Evolutionary conservation across 768 basidiomycete genomes (phyloP).

Genomic region (Agrocybe chaxingu): DNA sequence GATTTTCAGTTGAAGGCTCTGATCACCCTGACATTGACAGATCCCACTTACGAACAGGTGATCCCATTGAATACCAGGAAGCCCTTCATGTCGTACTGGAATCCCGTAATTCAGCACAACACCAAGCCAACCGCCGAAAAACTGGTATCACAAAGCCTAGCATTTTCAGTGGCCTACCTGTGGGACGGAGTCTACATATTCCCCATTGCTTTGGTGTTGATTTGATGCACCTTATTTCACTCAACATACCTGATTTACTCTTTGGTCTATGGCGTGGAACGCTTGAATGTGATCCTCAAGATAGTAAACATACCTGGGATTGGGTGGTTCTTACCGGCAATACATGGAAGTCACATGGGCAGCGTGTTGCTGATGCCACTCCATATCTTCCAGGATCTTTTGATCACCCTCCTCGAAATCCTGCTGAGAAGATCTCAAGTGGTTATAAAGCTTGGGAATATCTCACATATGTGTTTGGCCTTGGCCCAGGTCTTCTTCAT

Average conservation of each 20-base stretch:
- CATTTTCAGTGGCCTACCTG: slow-evolving; percentile 29
- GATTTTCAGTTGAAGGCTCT: slow-evolving; percentile 22
- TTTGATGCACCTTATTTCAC: slow-evolving; percentile 33
- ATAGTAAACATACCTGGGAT: slow-evolving; percentile 14
- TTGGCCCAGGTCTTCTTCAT: slow-evolving; percentile 28
- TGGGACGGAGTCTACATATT: slow-evolving; percentile 18
- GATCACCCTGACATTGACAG: slow-evolving; percentile 17
- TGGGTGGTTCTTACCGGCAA: slow-evolving; percentile 26
- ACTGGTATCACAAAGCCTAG: slow-evolving; percentile 34
- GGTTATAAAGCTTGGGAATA: slow-evolving; percentile 37
- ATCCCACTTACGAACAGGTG: background rate
- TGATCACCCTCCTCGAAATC: slow-evolving; percentile 24
- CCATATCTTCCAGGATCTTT: slow-evolving; percentile 23
- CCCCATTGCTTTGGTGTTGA: slow-evolving; percentile 32
- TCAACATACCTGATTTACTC: slow-evolving; percentile 35
- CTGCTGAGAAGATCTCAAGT: slow-evolving; percentile 14
- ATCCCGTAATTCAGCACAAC: background rate
- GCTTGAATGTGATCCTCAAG: slow-evolving; percentile 21
- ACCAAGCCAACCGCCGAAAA: slow-evolving; percentile 13
- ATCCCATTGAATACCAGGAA: slow-evolving; percentile 5
- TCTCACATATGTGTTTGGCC: slow-evolving; percentile 27
- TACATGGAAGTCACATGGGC: slow-evolving; percentile 28
- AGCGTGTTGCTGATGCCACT: slow-evolving; percentile 5
- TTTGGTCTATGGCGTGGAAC: slow-evolving; percentile 28
- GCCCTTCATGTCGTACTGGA: slow-evolving; percentile 17